Evolutionary conservation across 352 stramenopile genomes (phyloP).

Genomic region (Phytophthora sp.): DNA sequence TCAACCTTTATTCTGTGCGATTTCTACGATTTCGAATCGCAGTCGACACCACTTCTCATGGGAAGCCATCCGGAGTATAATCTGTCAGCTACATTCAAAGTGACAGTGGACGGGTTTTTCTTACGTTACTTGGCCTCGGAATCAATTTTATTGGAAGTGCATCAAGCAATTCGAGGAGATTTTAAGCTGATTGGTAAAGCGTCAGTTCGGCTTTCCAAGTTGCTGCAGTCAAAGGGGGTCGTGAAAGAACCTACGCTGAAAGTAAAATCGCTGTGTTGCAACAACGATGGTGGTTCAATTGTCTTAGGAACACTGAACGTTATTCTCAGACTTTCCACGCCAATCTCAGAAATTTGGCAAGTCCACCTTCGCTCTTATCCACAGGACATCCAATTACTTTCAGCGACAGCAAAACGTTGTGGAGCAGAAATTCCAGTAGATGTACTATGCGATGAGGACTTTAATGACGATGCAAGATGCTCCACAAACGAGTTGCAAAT

Average conservation of each 20-base stretch:
- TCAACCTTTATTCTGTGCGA: constrained; percentile 94
- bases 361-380: constrained; percentile 91
- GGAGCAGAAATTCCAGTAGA: constrained; percentile 4
- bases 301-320: constrained; percentile 81
- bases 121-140: constrained; percentile 91
- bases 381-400: constrained; percentile 74
- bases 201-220: constrained; percentile 63
- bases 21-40: constrained; percentile 95
- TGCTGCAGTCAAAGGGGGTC: constrained; percentile 80
- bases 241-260: constrained; percentile 68
- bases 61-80: constrained; percentile 89
- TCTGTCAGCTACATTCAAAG: constrained; percentile 92
- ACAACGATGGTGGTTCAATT: constrained; percentile 27
- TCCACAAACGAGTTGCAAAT: constrained; percentile 72
- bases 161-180: constrained; percentile 87
- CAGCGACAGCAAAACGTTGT: constrained; percentile 17
- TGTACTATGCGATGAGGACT: constrained; percentile 32
- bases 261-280: constrained; percentile 46
- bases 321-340: constrained; percentile 85
- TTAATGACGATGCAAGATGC: constrained; percentile 18
- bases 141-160: constrained; percentile 86
- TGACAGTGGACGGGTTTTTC: constrained; percentile 94
- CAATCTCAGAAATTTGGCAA: constrained; percentile 91
- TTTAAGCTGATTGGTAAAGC: constrained; percentile 87
- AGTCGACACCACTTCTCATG: constrained; percentile 88